These are phyloP conservation scores for Colletotrichum lentis DNA, from an alignment of 2,329 filamentous ascomycete species.

Conservation along the genomic window DNA sequence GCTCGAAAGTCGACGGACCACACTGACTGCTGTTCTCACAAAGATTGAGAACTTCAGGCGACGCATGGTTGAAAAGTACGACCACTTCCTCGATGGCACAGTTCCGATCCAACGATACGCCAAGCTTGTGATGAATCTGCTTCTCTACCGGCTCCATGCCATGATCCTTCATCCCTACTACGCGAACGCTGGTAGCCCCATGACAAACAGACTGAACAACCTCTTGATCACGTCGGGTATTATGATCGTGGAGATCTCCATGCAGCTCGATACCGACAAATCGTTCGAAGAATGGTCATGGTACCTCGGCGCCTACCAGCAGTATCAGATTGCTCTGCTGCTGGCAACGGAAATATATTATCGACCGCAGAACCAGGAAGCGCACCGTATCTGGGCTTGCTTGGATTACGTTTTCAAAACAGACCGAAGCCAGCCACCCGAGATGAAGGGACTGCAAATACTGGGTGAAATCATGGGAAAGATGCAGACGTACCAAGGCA, in stretches of 20 bases:
- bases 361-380: constrained; percentile 63
- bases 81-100: constrained; percentile 66
- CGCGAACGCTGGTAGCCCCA: constrained; percentile 50
- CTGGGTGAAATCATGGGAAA: constrained; percentile 69
- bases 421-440: constrained; percentile 58
- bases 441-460: constrained; percentile 67
- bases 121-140: constrained; percentile 69
- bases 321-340: constrained; percentile 75
- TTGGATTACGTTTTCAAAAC: constrained; percentile 77
- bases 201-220: constrained; percentile 70
- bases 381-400: constrained; percentile 73
- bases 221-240: constrained; percentile 70
- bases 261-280: constrained; percentile 55
- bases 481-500: constrained; percentile 65
- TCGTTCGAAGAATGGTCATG: constrained; percentile 69
- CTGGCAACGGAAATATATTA: constrained; percentile 73
- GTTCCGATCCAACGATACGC: constrained; percentile 70
- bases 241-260: constrained; percentile 58
- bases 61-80: constrained; percentile 71
- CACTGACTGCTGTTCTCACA: constrained; percentile 69
- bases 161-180: constrained; percentile 76
- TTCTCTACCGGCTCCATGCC: constrained; percentile 69
- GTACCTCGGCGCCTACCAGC: constrained; percentile 76
- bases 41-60: constrained; percentile 75
- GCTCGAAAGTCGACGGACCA: constrained; percentile 68